Evolutionary conservation across 1,139 yeast species (phyloP).

Genomic region (Suhomyces atakaporum): DNA sequence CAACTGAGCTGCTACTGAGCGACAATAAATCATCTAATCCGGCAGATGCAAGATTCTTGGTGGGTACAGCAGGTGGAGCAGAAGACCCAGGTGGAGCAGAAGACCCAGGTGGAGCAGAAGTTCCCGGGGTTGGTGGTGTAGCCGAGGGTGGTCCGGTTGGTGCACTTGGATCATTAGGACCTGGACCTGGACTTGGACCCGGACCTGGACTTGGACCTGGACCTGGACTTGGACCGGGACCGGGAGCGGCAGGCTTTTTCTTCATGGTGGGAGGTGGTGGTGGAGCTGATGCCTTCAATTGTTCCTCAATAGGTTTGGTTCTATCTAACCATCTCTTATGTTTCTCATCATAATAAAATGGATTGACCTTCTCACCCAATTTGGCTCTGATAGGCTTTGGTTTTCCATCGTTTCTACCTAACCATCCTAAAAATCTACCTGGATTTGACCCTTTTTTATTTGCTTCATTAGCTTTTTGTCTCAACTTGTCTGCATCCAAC

Average conservation of each 20-base stretch:
- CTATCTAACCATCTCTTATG: slow-evolving; percentile 86
- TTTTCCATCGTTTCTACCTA: slow-evolving; percentile 53
- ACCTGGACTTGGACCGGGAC: slow-evolving; percentile 13
- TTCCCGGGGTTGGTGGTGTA: slow-evolving; percentile 11
- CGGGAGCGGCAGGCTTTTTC: slow-evolving; percentile 19
- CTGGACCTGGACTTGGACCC: no score
- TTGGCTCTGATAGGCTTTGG: slow-evolving; percentile 83
- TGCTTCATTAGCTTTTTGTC: slow-evolving; percentile 17
- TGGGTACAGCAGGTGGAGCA: slow-evolving; percentile 15
- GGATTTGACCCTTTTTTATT: slow-evolving; percentile 11
- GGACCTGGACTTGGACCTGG: no score
- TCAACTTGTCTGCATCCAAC: slow-evolving; percentile 19
- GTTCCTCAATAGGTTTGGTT: slow-evolving; percentile 70
- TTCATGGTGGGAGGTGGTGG: slow-evolving; percentile 74
- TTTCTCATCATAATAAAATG: slow-evolving; percentile 77
- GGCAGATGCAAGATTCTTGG: slow-evolving; percentile 39
- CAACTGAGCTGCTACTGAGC: slow-evolving; percentile 41
- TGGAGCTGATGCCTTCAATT: slow-evolving; percentile 57
- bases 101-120: slow-evolving; percentile 12
- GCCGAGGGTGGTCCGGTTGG: slow-evolving; percentile 3
- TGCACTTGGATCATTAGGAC: slow-evolving; percentile 5
- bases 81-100: slow-evolving; percentile 17
- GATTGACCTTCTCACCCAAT: slow-evolving; percentile 63
- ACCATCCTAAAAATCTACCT: slow-evolving; percentile 53
- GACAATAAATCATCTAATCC: slow-evolving; percentile 73